phyloP scores from a whole-genome alignment of 1,139 yeast genomes.

The Suhomyces anneliseae region DNA sequence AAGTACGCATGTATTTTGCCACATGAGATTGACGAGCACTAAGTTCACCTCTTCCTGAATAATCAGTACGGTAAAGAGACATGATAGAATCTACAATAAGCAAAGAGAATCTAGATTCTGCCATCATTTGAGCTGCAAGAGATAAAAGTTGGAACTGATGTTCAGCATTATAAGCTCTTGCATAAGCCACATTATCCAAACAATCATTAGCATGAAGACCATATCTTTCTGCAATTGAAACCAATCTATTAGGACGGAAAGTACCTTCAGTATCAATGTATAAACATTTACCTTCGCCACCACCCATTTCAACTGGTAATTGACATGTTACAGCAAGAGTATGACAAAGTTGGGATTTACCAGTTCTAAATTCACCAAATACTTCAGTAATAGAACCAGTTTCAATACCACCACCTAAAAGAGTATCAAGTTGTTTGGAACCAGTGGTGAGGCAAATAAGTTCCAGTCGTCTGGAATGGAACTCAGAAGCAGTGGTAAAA shows the following conservation, averaged over 20 bases:
- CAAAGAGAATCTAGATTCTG: conserved; percentile 79
- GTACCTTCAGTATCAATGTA: conserved; percentile 98
- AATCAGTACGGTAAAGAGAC: conserved; percentile 95
- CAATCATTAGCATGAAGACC: conserved; percentile 96
- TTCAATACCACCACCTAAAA: conserved; percentile 95
- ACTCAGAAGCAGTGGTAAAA: conserved; percentile 95
- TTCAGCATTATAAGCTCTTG: conserved; percentile 95
- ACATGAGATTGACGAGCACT: conserved; percentile 94
- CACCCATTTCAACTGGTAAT: conserved; percentile 95
- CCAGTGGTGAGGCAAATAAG: conserved; percentile 94
- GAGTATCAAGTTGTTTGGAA: conserved; percentile 87
- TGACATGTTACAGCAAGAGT: conserved; percentile 97
- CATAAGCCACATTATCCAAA: conserved; percentile 94
- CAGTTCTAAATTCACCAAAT: conserved; percentile 97
- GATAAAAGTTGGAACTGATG: conserved; percentile 86
- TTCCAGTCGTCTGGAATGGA: conserved; percentile 86
- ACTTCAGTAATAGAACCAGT: conserved; percentile 97
- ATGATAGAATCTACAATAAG: conserved; percentile 93
- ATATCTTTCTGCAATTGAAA: conserved; percentile 87
- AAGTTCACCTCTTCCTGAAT: conserved; percentile 92
- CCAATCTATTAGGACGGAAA: conserved; percentile 86
- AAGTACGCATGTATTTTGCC: conserved; percentile 87
- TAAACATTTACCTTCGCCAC: conserved; percentile 97
- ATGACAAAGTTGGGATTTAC: conserved; percentile 95
- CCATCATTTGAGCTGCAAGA: conserved; percentile 96